These are phyloP conservation scores for Fusarium buharicum DNA, from an alignment of 2,329 filamentous ascomycete genomes.

Conservation along the genomic window DNA sequence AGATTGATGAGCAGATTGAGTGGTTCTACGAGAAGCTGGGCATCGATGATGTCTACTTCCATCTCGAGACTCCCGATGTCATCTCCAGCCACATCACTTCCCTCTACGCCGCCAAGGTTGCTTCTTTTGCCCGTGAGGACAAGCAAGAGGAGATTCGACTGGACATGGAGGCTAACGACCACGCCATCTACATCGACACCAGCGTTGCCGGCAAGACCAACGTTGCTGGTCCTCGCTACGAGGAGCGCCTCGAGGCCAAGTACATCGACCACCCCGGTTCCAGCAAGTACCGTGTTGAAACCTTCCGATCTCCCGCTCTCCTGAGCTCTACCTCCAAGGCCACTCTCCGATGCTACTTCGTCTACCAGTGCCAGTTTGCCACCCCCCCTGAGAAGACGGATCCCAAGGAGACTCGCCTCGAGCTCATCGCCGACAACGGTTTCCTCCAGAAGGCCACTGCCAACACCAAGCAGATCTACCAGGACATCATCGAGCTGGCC, in stretches of 20 bases:
- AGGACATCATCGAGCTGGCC: slow-evolving; percentile 88
- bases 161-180: slow-evolving; percentile 93
- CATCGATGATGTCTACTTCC: slow-evolving; percentile 98
- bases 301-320: slow-evolving; percentile 89
- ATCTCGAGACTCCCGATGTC: slow-evolving; percentile 84
- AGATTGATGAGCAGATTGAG: slow-evolving; percentile 84
- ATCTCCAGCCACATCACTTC: slow-evolving; percentile 96
- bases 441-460: slow-evolving; percentile 96
- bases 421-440: slow-evolving; percentile 90
- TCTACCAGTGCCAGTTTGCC: slow-evolving; percentile 94
- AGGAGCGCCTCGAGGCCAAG: slow-evolving; percentile 92
- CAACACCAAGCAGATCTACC: slow-evolving; percentile 96
- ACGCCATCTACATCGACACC: slow-evolving; percentile 98
- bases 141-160: slow-evolving; percentile 93
- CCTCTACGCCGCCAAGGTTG: slow-evolving; percentile 95
- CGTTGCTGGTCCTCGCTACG: slow-evolving; percentile 85
- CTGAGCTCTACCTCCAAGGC: slow-evolving; percentile 78
- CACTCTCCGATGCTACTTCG: slow-evolving; percentile 95
- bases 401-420: slow-evolving; percentile 85
- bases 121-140: slow-evolving; percentile 91
- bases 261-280: slow-evolving; percentile 85
- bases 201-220: slow-evolving; percentile 86
- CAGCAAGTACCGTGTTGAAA: slow-evolving; percentile 90
- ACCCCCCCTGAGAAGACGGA: slow-evolving; percentile 75
- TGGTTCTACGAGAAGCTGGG: slow-evolving; percentile 99